Evolutionary conservation across 345 rosid genomes (phyloP).

Genomic region (Populus davidiana): DNA sequence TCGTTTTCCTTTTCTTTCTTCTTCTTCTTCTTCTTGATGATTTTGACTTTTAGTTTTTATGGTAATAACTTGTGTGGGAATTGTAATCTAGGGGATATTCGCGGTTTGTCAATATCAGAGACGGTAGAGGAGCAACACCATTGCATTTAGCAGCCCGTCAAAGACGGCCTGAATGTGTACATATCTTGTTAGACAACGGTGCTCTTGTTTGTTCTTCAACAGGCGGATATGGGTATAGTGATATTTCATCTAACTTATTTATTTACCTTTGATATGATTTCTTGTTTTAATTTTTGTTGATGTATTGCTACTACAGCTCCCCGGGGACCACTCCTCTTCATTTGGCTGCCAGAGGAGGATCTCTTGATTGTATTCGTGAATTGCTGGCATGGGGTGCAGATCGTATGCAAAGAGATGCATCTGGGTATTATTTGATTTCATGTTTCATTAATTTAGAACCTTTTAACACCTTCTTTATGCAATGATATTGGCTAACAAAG

Average conservation of each 20-base stretch:
- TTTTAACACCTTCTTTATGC: neutral
- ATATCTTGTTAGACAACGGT: constrained; percentile 73
- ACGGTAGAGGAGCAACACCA: constrained; percentile 87
- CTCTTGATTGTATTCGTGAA: constrained; percentile 83
- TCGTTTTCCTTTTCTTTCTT: neutral
- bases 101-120: constrained; percentile 89
- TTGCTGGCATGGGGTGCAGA: constrained; percentile 98
- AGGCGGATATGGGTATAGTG: constrained; percentile 71
- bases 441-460: neutral
- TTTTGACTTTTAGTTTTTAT: neutral
- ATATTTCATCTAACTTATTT: neutral
- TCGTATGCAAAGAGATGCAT: constrained; percentile 87
- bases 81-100: constrained; percentile 73
- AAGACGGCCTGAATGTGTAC: constrained; percentile 80
- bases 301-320: constrained; percentile 42
- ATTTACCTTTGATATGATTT: neutral
- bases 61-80: neutral
- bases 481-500: neutral
- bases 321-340: constrained; percentile 98
- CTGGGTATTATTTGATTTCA: constrained; percentile 52
- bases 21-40: neutral
- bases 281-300: constrained; percentile 13
- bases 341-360: constrained; percentile 97
- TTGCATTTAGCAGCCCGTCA: constrained; percentile 93
- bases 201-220: constrained; percentile 96